Conservation (phyloP, 2,329 filamentous ascomycete species). For the Diaporthe australafricana region DNA sequence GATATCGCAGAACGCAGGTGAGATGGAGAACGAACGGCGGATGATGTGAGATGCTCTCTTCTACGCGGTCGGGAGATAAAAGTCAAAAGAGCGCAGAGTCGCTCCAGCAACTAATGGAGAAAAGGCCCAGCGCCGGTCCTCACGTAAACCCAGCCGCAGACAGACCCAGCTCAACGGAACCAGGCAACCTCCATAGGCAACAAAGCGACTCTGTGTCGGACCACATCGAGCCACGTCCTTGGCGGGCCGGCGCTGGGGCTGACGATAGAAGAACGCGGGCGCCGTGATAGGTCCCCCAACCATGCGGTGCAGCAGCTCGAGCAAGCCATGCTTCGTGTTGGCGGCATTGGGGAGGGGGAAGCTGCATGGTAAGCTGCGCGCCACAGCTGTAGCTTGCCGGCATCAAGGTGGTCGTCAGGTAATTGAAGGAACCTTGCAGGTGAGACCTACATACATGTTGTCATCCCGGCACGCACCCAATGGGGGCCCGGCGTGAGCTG, state of each 20-base stretch:
- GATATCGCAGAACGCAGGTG: neutral
- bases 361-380: conserved; percentile 28
- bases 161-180: conserved; percentile 27
- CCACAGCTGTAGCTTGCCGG: conserved; percentile 28
- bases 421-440: conserved; percentile 28
- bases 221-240: neutral
- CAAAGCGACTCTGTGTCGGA: neutral
- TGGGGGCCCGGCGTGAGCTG: neutral
- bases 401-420: conserved; percentile 15
- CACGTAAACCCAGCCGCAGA: conserved; percentile 7
- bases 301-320: neutral
- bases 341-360: neutral
- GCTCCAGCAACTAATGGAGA: neutral
- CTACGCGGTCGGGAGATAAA: neutral
- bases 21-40: neutral
- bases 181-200: conserved; percentile 15
- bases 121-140: neutral
- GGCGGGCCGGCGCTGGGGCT: conserved; percentile 22
- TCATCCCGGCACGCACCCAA: conserved; percentile 22
- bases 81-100: conserved; percentile 7
- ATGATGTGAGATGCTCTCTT: neutral
- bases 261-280: conserved; percentile 13
- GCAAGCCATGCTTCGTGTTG: conserved; percentile 28
- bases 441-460: conserved; percentile 24
- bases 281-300: conserved; percentile 20